Base-by-base conservation (phyloP, 805 yeast genomes). In the Lachancea sp. region DNA sequence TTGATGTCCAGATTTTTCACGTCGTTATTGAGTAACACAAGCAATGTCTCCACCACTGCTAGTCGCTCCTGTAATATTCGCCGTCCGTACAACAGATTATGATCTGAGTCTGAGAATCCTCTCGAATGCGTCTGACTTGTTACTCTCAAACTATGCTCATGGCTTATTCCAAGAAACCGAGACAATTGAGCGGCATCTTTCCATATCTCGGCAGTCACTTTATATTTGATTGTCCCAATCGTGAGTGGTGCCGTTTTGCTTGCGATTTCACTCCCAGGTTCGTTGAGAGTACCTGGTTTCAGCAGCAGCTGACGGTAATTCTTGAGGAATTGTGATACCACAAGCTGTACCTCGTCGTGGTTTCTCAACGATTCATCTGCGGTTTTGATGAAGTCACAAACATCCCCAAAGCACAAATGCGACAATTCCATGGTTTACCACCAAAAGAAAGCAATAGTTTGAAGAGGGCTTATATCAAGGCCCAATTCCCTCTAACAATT, bases 41-140 rank as follows among this genome's bases (percentile, higher is more conserved):
- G 55, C 1, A 71, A 66, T 3, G 75, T 59, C 34, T 70, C 67
- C n/a, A 79, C 54, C 0, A 78, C 62, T 1, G 68, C 58, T 48
- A 79, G 65, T 55, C 83, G 71, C 54, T 82, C 87, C 45, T 70
- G 62, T 45, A 78, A 58, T 60, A 17, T 66, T 57, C 8, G 67
- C 63, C 54, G 71, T 68, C n/a, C 70, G 49, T 13, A 58, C 41
- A 15, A 67, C 47, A 40, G 20, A 15, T 30, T 22, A 9, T 31
- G 69, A 54, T 39, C 36, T 46, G 15, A 16, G 57, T 49, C 25
- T 60, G 73, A 46, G 42, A 78, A 67, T 44, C 65, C 59, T 50
- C 69, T 58, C 38, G 63, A 52, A 43, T 65, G 62, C 0, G 73
- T 59, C 39, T 71, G 76, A 12, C 62, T 49, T 2, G 76, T 65